Conservation (phyloP, 2,329 filamentous ascomycete species). For the Cercospora sesami region DNA sequence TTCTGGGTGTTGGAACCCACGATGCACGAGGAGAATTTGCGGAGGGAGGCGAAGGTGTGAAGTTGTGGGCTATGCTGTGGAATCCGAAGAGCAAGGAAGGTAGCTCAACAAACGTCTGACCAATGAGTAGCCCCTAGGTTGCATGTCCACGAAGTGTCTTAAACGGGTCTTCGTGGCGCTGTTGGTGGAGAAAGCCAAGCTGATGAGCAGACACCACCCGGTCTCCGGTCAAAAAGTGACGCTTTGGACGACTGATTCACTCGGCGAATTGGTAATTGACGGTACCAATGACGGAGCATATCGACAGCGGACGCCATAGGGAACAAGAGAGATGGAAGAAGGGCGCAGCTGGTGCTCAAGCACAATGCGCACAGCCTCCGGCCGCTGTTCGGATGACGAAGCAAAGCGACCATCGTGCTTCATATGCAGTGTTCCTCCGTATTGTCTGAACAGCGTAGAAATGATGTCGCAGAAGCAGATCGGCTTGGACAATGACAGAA, state of each 20-base stretch:
- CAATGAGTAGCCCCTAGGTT: neutral
- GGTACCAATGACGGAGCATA: neutral
- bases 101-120: neutral
- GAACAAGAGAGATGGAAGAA: neutral
- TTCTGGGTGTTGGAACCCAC: constrained; percentile 29
- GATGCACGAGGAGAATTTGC: constrained; percentile 20
- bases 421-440: neutral
- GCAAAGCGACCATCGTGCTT: neutral
- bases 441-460: neutral
- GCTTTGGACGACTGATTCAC: neutral
- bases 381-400: neutral
- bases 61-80: constrained; percentile 33
- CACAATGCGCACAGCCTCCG: neutral
- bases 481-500: neutral
- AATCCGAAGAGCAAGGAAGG: constrained; percentile 17
- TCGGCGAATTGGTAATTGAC: neutral
- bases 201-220: neutral
- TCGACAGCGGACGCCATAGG: neutral
- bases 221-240: neutral
- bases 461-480: neutral
- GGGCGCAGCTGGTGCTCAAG: neutral
- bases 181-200: neutral
- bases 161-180: neutral
- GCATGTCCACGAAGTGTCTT: neutral
- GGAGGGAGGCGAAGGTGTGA: constrained; percentile 30